Base-by-base conservation (phyloP, 768 basidiomycete species). In the Hebeloma cylindrosporum region DNA sequence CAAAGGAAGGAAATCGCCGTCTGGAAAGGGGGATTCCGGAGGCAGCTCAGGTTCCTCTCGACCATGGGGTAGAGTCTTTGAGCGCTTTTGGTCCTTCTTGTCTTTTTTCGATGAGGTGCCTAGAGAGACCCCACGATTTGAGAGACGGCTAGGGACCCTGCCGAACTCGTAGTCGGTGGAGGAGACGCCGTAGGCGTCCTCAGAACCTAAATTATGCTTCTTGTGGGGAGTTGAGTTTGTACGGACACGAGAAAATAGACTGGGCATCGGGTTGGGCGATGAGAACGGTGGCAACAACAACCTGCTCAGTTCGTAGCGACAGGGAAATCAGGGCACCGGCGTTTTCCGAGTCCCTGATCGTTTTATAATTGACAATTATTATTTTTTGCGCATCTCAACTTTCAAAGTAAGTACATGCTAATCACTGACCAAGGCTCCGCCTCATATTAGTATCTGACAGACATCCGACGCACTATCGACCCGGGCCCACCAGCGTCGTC, bases 181-280 rank as follows among this genome's bases (percentile, higher is more conserved):
- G 48, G 55, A 51, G 34, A 59, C 45, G 52, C 60, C 53, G 47
- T 50, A 40, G 46, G 44, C 49, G 44, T 59, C 60, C 30, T 67
- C 59, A 35, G 57, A n/a, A 7, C 52, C 25, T 34, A 55, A 54
- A 44, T 52, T 53, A 38, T 48, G 48, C 54, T 68, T 73, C 67
- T 75, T 79, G 36, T 65, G 61, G 27, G 79, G 68, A 2, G 77
- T 76, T 16, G 84, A 84, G 43, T 69, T 73, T 36, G 83, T 83
- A 40, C 85, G 77, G 51, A 80, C 61, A 55, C 84, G 79, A 62
- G 85, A 84, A 67, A 87, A 87, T 67, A 86, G 60, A 64, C 80
- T 83, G 71, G 78, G 83, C 84, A 87, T 86, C 68, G 74, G 60
- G 59, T 60, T 50, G 58, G 53, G 56, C 63, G 65, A 63, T 61